phyloP scores from a whole-genome alignment of 2,329 filamentous ascomycete genomes.

The Xylaria sp. region DNA sequence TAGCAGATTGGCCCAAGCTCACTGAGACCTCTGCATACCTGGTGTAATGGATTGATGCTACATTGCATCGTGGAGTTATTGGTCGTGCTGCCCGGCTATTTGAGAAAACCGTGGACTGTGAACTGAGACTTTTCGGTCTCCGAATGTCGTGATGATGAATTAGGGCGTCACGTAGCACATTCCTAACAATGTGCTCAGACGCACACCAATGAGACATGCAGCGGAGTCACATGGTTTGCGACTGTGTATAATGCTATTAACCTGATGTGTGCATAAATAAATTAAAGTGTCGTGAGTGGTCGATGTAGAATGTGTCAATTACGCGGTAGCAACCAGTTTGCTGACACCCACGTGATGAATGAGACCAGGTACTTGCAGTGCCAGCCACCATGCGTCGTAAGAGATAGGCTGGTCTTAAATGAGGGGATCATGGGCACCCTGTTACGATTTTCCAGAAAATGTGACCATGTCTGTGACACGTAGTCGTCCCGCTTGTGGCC shows the following conservation, averaged over 20 bases:
- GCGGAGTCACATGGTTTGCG: neutral
- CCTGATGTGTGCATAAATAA: neutral
- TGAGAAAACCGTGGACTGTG: neutral
- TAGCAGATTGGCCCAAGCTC: neutral
- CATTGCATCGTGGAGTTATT: neutral
- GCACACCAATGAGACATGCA: neutral
- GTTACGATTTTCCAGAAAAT: neutral
- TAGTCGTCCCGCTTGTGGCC: conserved; percentile 1
- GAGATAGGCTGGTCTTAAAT: neutral
- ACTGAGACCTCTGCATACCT: neutral
- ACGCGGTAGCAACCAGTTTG: neutral
- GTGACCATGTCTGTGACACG: conserved; percentile 2
- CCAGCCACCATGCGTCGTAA: neutral
- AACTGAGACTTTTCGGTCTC: conserved; percentile 17
- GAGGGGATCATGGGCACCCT: neutral
- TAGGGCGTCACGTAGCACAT: neutral
- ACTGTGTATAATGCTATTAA: too few relatives aligned
- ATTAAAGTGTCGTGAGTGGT: neutral
- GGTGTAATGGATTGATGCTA: neutral
- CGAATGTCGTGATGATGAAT: conserved; percentile 14
- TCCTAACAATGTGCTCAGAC: neutral
- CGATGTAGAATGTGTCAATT: neutral
- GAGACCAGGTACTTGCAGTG: neutral
- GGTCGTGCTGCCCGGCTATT: conserved; percentile 14
- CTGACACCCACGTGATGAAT: neutral